These are phyloP conservation scores for Amylostereum areolatum DNA, from an alignment of 1,284 basidiomycete species.

Conservation along the genomic window DNA sequence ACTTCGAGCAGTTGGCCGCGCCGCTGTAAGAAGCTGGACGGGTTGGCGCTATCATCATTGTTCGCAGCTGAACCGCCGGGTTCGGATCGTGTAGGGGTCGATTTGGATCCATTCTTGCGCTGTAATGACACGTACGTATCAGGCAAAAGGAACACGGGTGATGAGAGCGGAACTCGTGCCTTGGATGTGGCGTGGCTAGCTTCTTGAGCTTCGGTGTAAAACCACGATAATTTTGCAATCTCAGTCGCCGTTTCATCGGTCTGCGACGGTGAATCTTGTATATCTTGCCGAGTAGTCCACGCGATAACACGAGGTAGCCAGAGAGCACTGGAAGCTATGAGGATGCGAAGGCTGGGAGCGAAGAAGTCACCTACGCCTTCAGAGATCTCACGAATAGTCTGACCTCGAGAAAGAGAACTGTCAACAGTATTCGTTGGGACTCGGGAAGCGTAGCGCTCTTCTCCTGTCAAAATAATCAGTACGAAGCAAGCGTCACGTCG, in stretches of 20 bases:
- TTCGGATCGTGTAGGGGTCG: too few relatives aligned
- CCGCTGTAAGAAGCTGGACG: slow-evolving; percentile 11
- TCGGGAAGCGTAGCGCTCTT: slow-evolving; percentile 38
- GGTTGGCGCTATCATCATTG: too few relatives aligned
- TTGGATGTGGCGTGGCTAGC: too few relatives aligned
- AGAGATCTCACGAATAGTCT: slow-evolving; percentile 53
- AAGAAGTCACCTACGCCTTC: slow-evolving; percentile 43
- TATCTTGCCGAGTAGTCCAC: slow-evolving; percentile 34
- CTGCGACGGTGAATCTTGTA: slow-evolving; percentile 10
- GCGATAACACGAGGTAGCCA: slow-evolving; percentile 51
- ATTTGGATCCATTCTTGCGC: too few relatives aligned
- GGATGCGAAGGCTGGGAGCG: slow-evolving; percentile 1
- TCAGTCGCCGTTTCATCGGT: slow-evolving; percentile 39
- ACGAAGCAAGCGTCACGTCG: background rate
- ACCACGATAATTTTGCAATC: slow-evolving; percentile 24
- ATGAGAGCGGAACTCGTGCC: too few relatives aligned
- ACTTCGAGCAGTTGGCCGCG: slow-evolving; percentile 35
- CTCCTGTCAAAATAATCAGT: slow-evolving; percentile 37
- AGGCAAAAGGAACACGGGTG: too few relatives aligned
- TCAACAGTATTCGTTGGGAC: slow-evolving; percentile 52
- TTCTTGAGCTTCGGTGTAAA: slow-evolving; percentile 22
- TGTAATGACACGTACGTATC: too few relatives aligned
- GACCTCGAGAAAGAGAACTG: slow-evolving; percentile 54
- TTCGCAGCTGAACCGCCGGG: too few relatives aligned
- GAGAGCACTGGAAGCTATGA: slow-evolving; percentile 32